Base-by-base conservation (phyloP, 2,329 filamentous ascomycete genomes). In the Xylaria sp. region DNA sequence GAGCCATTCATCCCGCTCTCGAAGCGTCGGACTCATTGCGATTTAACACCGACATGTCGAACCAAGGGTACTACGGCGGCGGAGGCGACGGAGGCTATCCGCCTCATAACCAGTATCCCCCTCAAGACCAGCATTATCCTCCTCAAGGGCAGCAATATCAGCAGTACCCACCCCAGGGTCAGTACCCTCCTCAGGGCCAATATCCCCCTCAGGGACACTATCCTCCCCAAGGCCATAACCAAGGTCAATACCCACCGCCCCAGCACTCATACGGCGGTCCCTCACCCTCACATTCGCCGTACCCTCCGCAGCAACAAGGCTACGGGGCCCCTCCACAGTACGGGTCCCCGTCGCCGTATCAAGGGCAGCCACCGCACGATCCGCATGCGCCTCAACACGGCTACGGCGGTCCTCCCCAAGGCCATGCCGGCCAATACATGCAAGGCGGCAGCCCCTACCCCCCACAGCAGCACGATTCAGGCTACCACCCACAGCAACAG, bases 1-100 rank as follows among this genome's bases (percentile, higher is more conserved):
- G 13, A 39, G 58, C 34, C 54, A 34, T 10, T 37, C 46, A 51
- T 41, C 52, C 9, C 28, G 28, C 34, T 20, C 62, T 55, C 39
- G 37, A 58, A 39, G 50, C 64, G 18, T 48, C 56, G 34, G 46
- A 37, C 31, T 37, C 23, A 31, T 46, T 41, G 51, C 28, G n/a
- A 23, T 48, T 48, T 5, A 56, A 23, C n/a, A 18, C 44, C 58
- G 67, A 23, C 10, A 77, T 77, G 75, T 77, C 75, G 4, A 69
- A 67, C 46, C 73, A 76, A 65, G 72, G 70, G 10, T 77, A 77
- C 65, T 76, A 76, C 64, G 63, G 71, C 61, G 65, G 58, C 18
- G 56, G 58, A 1, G 51, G 57, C 15, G 39, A 61, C 23, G 50
- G 56, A 20, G 34, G 54, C 34, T 67, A 70, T 7, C 64, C 64